These are phyloP conservation scores for Diplodia scrobiculata DNA, from an alignment of 2,329 filamentous ascomycete genomes.

Conservation along the genomic window DNA sequence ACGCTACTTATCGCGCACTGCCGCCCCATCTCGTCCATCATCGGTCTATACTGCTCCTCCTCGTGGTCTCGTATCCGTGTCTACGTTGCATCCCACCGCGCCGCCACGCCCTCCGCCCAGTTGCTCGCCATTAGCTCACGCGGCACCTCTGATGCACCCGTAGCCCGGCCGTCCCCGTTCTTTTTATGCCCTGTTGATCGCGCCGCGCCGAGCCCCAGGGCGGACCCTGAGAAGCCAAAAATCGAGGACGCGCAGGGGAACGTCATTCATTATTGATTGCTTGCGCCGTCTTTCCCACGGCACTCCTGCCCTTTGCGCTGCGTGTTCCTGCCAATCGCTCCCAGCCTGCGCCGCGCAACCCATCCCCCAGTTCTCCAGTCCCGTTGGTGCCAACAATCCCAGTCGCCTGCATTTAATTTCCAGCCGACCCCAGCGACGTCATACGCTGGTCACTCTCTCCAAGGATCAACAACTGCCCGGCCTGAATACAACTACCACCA, in stretches of 20 bases:
- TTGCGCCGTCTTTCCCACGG: background rate
- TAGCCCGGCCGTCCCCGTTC: too few species aligned
- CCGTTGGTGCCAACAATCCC: background rate
- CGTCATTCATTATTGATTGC: background rate
- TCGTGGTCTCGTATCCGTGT: constrained; percentile 26
- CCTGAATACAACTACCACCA: background rate
- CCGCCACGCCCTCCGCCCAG: background rate
- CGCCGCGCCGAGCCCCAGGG: constrained; percentile 3
- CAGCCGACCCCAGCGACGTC: constrained; percentile 16
- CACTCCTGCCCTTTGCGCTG: background rate
- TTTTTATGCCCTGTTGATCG: background rate
- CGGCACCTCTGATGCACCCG: constrained; percentile 14
- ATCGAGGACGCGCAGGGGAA: background rate
- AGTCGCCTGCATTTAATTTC: constrained; percentile 12
- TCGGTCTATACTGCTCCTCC: background rate
- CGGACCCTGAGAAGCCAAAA: constrained; percentile 2
- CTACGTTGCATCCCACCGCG: constrained; percentile 12
- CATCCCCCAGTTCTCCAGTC: background rate
- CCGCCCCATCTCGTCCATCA: background rate
- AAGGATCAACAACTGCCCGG: constrained; percentile 1
- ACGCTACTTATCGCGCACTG: background rate
- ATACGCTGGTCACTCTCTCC: constrained; percentile 7
- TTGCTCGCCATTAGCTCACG: constrained; percentile 16
- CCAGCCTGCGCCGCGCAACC: background rate
- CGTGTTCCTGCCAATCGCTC: background rate